A percentile compares a stretch with the other conserved stretches of the same genome.
These are phyloP conservation scores for Neurospora sp. DNA, from an alignment of 2,329 filamentous ascomycete species.

Conservation along the genomic window DNA sequence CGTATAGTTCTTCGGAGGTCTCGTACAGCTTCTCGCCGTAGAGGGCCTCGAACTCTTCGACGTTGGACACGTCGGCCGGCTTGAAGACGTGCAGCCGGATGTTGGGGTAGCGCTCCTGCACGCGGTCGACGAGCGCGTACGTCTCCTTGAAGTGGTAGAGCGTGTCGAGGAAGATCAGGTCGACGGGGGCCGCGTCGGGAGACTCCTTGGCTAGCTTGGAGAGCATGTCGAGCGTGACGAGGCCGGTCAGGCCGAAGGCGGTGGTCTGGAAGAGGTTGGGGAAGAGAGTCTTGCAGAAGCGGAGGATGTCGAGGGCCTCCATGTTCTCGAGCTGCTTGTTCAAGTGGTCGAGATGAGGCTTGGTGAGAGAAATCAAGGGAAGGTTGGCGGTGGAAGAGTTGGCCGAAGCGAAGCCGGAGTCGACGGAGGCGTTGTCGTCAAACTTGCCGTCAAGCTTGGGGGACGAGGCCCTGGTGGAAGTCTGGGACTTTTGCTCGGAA, in stretches of 20 bases:
- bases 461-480: constrained; percentile 31
- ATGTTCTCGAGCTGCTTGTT: constrained; percentile 84
- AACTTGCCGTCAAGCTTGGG: constrained; percentile 31
- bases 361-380: constrained; percentile 75
- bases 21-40: constrained; percentile 84
- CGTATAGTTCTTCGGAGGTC: constrained; percentile 78
- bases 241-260: constrained; percentile 71
- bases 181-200: constrained; percentile 48
- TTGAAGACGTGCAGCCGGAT: constrained; percentile 83
- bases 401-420: constrained; percentile 77
- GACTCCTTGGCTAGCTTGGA: constrained; percentile 60
- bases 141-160: constrained; percentile 77
- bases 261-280: constrained; percentile 84
- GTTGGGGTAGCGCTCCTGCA: constrained; percentile 67
- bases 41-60: constrained; percentile 67
- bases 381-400: constrained; percentile 52
- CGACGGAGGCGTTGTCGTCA: constrained; percentile 34
- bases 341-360: constrained; percentile 78
- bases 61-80: constrained; percentile 64
- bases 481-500: constrained; percentile 25
- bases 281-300: constrained; percentile 84
- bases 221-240: constrained; percentile 78
- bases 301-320: constrained; percentile 81
- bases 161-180: constrained; percentile 75
- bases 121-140: constrained; percentile 60